These are phyloP conservation scores for Chlorophyllum brunneum DNA, from an alignment of 768 basidiomycete species.

Conservation along the genomic window DNA sequence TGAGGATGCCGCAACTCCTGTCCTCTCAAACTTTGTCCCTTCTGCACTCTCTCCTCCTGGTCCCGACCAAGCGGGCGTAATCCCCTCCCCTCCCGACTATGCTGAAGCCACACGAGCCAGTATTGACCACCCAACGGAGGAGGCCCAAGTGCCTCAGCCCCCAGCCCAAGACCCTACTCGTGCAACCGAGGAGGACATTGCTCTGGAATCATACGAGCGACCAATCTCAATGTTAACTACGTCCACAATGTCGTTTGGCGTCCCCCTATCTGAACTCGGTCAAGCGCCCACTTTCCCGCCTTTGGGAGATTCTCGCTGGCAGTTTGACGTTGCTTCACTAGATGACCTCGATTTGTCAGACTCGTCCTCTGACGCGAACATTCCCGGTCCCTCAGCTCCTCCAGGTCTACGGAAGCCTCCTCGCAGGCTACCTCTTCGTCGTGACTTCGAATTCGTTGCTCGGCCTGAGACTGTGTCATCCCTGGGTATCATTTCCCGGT, in stretches of 20 bases:
- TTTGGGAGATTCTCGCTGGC: constrained; percentile 44
- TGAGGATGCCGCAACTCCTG: constrained; percentile 7
- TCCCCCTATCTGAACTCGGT: constrained; percentile 28
- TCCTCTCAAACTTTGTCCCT: constrained; percentile 6
- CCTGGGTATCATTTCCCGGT: constrained; percentile 66
- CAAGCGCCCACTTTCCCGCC: constrained; percentile 34
- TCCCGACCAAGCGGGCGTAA: neutral
- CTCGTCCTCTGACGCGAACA: constrained; percentile 55
- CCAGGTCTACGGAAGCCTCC: constrained; percentile 52
- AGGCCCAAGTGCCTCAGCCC: neutral
- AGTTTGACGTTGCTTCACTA: constrained; percentile 70
- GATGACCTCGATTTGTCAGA: constrained; percentile 83
- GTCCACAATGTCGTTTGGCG: constrained; percentile 52
- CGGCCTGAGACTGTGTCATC: constrained; percentile 75
- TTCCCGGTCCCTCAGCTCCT: constrained; percentile 34
- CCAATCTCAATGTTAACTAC: constrained; percentile 16
- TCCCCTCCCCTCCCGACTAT: constrained; percentile 12
- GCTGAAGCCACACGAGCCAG: neutral
- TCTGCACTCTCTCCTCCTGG: constrained; percentile 1
- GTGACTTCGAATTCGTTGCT: constrained; percentile 75
- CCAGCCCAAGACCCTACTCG: neutral
- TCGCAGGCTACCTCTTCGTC: constrained; percentile 65
- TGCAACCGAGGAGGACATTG: neutral
- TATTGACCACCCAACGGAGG: neutral
- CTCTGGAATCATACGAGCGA: neutral